A percentile compares a stretch with the other conserved stretches of the same genome.
Evolutionary conservation across 176 grass and related monocot species (phyloP).

Genomic region (Echinochloa phyllopogon): DNA sequence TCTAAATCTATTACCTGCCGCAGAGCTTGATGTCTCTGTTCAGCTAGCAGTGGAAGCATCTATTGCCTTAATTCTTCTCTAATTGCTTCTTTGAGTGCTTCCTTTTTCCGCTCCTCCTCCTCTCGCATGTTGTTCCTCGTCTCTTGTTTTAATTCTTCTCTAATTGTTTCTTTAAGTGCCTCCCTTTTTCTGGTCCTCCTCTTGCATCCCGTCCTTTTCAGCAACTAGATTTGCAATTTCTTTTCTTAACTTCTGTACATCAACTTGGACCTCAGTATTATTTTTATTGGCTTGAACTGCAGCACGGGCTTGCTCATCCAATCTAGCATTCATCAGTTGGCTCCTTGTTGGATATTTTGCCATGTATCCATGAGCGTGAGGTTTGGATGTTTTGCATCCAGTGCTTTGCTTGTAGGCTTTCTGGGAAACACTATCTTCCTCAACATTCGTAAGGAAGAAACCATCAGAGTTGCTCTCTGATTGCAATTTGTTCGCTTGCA

Average conservation of each 20-base stretch:
- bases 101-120: neutral
- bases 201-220: too few species aligned
- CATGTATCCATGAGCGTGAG: neutral
- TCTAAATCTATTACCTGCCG: neutral
- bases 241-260: neutral
- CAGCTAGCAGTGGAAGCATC: neutral
- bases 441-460: too few species aligned
- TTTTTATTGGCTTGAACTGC: neutral
- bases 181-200: too few species aligned
- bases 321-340: neutral
- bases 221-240: neutral
- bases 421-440: neutral
- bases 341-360: neutral
- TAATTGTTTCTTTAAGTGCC: too few species aligned
- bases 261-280: too few species aligned
- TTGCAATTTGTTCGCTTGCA: too few species aligned
- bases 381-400: neutral
- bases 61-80: neutral
- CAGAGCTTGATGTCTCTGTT: neutral
- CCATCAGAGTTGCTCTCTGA: too few species aligned
- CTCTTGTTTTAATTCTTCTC: neutral
- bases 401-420: neutral
- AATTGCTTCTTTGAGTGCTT: too few species aligned
- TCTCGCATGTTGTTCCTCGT: too few species aligned
- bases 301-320: neutral